These are phyloP conservation scores for Monilinia vaccinii-corymbosi DNA, from an alignment of 2,329 filamentous ascomycete genomes.

Conservation along the genomic window DNA sequence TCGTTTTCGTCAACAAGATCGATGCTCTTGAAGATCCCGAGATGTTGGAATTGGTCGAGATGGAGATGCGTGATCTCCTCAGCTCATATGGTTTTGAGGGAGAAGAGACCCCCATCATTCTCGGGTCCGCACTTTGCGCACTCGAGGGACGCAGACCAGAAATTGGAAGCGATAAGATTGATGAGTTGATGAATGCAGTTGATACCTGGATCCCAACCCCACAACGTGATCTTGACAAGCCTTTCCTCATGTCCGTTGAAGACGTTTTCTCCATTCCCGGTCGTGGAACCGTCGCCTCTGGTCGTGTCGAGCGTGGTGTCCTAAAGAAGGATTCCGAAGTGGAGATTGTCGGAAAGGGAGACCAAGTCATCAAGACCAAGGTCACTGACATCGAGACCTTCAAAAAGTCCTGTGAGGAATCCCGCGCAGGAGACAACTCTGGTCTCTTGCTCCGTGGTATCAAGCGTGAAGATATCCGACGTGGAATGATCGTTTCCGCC, in stretches of 20 bases:
- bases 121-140: slow-evolving; percentile 93
- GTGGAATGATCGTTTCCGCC: slow-evolving; percentile 87
- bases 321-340: slow-evolving; percentile 93
- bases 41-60: slow-evolving; percentile 99
- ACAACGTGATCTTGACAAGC: slow-evolving; percentile 89
- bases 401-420: slow-evolving; percentile 98
- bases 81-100: slow-evolving; percentile 92
- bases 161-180: slow-evolving; percentile 79
- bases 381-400: slow-evolving; percentile 99
- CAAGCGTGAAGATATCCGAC: slow-evolving; percentile 86
- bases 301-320: slow-evolving; percentile 90
- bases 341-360: slow-evolving; percentile 84
- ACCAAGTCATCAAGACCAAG: slow-evolving; percentile 87
- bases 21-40: slow-evolving; percentile 95
- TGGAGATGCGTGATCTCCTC: slow-evolving; percentile 99
- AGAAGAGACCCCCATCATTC: slow-evolving; percentile 92
- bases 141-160: slow-evolving; percentile 80
- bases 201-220: slow-evolving; percentile 97
- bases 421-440: slow-evolving; percentile 94
- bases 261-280: slow-evolving; percentile 85
- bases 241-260: slow-evolving; percentile 98
- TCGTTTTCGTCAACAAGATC: slow-evolving; percentile 99
- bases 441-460: slow-evolving; percentile 92
- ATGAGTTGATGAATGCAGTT: slow-evolving; percentile 81
- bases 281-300: slow-evolving; percentile 92